Evolutionary conservation across 805 yeast species (phyloP).

Genomic region (Cyberlindnera nakhonratchasimensis): DNA sequence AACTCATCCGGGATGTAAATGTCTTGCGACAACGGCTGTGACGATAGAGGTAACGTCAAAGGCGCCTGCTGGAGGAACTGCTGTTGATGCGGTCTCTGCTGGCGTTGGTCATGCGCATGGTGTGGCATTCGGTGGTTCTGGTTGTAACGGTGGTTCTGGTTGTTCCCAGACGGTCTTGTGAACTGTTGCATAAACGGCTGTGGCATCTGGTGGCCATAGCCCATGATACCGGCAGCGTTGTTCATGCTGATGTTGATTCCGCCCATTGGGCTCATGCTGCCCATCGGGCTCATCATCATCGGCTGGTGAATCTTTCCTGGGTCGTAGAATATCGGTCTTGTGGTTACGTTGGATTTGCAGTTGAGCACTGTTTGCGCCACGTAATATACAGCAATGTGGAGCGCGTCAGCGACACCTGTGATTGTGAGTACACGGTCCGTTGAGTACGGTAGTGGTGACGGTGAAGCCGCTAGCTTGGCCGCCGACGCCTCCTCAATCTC

Average conservation of each 20-base stretch:
- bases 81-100: constrained; percentile 2
- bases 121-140: neutral
- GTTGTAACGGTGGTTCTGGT: constrained; percentile 5
- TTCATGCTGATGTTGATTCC: neutral
- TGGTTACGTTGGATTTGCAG: constrained; percentile 48
- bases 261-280: constrained; percentile 1
- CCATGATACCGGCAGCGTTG: constrained; percentile 4
- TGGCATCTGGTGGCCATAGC: constrained; percentile 5
- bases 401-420: constrained; percentile 80
- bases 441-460: constrained; percentile 65
- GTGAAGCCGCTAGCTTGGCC: constrained; percentile 71
- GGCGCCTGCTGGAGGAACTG: neutral
- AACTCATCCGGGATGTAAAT: constrained; percentile 70
- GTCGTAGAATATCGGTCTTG: constrained; percentile 55
- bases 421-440: constrained; percentile 73
- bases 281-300: constrained; percentile 7
- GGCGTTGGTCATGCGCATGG: neutral
- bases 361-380: constrained; percentile 65
- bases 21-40: constrained; percentile 54
- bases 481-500: constrained; percentile 83
- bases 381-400: constrained; percentile 78
- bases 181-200: constrained; percentile 7
- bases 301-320: constrained; percentile 36
- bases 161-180: neutral
- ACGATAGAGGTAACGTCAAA: constrained; percentile 8